Evolutionary conservation across 257 asterid species (phyloP).

Genomic region (Apocynum venetum): DNA sequence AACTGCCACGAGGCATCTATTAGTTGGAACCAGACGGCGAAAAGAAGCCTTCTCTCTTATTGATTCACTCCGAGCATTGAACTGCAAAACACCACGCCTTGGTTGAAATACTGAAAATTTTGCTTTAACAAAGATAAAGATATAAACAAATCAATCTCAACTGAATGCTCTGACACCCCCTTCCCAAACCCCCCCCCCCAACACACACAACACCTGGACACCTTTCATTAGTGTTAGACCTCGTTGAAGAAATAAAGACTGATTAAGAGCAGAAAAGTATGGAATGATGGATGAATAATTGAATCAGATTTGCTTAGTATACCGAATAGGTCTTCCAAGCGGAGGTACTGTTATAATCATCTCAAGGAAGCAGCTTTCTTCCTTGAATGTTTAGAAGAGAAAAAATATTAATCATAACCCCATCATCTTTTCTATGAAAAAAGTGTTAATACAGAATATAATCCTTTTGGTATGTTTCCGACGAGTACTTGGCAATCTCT

Average conservation of each 20-base stretch:
- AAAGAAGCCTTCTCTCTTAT: constrained; percentile 83
- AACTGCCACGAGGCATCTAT: constrained; percentile 76
- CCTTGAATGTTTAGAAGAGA: neutral
- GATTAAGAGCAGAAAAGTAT: neutral
- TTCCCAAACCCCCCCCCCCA: neutral
- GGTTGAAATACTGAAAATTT: neutral
- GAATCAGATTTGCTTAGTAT: neutral
- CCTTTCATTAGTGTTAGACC: neutral
- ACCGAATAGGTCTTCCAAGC: neutral
- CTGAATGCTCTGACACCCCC: neutral
- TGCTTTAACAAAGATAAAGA: neutral
- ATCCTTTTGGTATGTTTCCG: neutral
- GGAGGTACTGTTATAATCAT: neutral
- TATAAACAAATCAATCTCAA: neutral
- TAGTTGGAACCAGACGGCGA: constrained; percentile 75
- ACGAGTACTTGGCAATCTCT: neutral
- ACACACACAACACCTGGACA: neutral
- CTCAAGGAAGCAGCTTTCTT: neutral
- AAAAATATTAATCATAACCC: neutral
- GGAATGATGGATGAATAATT: neutral
- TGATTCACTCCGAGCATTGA: constrained; percentile 86
- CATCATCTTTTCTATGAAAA: neutral
- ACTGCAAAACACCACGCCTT: constrained; percentile 40
- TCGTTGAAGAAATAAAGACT: neutral
- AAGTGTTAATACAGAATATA: too few relatives aligned